phyloP scores from a whole-genome alignment of 805 yeast genomes.

The Allodekkera sacchari region DNA sequence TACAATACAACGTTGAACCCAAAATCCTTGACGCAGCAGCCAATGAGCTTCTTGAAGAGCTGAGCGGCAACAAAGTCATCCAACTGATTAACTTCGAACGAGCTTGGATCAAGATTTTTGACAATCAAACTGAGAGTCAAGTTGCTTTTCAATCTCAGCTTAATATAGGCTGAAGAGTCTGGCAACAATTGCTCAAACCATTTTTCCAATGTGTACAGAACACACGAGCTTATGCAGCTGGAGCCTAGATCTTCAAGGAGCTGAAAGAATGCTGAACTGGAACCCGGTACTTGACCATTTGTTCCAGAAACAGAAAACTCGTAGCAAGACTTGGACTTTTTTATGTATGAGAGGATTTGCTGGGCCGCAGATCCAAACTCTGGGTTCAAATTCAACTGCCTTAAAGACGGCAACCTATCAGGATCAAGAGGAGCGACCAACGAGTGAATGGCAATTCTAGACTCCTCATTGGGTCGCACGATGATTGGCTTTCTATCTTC shows the following conservation, averaged over 20 bases:
- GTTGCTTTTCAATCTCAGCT: conserved; percentile 28
- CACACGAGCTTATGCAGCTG: conserved; percentile 43
- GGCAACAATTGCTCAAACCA: conserved; percentile 46
- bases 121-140: conserved; percentile 35
- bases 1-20: conserved; percentile 66
- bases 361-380: conserved; percentile 20
- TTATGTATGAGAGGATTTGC: conserved; percentile 36
- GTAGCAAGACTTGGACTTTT: conserved; percentile 55
- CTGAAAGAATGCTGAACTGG: conserved; percentile 20
- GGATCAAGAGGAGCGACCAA: conserved; percentile 32
- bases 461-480: no score
- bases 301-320: conserved; percentile 26
- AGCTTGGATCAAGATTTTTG: conserved; percentile 36
- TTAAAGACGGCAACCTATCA: conserved; percentile 18
- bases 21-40: conserved; percentile 68
- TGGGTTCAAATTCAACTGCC: conserved; percentile 16
- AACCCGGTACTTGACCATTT: no score
- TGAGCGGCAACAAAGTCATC: conserved; percentile 46
- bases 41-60: conserved; percentile 50
- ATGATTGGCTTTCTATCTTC: conserved; percentile 9
- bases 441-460: conserved; percentile 39
- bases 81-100: conserved; percentile 26
- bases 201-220: conserved; percentile 56
- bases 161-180: conserved; percentile 45
- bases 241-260: conserved; percentile 53